Percentiles rank a stretch among this genome's conserved stretches.
Evolutionary conservation across 345 rosid species (phyloP).

Genomic region (Salix exigua): DNA sequence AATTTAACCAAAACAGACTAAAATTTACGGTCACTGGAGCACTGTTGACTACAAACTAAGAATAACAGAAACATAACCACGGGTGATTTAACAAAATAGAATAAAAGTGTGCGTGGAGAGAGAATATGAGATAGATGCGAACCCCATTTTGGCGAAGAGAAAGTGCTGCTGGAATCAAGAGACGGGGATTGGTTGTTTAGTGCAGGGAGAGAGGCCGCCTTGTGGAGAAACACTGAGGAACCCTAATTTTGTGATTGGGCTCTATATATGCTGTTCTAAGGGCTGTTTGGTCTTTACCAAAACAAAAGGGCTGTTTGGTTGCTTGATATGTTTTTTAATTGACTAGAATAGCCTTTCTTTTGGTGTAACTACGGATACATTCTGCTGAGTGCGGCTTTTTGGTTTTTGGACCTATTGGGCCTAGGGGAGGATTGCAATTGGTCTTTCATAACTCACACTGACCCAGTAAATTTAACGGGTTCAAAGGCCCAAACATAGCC

Average conservation of each 20-base stretch:
- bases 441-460: too few relatives aligned
- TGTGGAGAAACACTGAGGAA: not conserved
- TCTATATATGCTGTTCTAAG: not conserved
- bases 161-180: not conserved
- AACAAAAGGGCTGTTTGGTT: not conserved
- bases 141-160: constrained; percentile 14
- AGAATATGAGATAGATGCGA: not conserved
- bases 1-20: not conserved
- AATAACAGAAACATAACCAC: not conserved
- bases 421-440: too few relatives aligned
- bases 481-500: too few relatives aligned
- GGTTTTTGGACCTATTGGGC: not conserved
- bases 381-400: not conserved
- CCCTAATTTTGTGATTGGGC: not conserved
- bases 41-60: not conserved
- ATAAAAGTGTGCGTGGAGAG: not conserved
- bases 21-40: not conserved
- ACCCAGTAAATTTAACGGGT: too few relatives aligned
- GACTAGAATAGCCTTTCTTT: not conserved
- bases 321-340: not conserved
- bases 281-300: not conserved
- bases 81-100: not conserved
- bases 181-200: not conserved
- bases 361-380: not conserved
- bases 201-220: not conserved